phyloP scores from a whole-genome alignment of 495 filamentous ascomycete genomes.

The Penicillium paradoxum region DNA sequence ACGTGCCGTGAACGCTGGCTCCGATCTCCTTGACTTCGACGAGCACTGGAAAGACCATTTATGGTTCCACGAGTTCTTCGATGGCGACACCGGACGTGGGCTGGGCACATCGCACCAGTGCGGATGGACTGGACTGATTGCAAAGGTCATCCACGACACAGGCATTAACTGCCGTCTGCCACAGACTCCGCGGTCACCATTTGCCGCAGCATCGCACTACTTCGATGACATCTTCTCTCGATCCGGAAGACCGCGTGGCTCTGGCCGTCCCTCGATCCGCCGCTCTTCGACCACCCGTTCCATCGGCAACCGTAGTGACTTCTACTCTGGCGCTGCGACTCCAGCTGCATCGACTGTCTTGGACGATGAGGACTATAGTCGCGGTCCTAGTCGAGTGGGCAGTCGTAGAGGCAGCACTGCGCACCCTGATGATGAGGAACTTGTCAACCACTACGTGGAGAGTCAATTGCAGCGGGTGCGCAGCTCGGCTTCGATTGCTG shows the following conservation, averaged over 20 bases:
- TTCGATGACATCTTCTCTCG: slow-evolving; percentile 85
- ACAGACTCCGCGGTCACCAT: slow-evolving; percentile 84
- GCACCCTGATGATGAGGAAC: slow-evolving; percentile 49
- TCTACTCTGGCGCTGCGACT: slow-evolving; percentile 40
- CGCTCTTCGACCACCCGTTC: slow-evolving; percentile 80
- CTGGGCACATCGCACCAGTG: slow-evolving; percentile 92
- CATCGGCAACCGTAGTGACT: slow-evolving; percentile 85
- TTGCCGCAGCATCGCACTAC: slow-evolving; percentile 78
- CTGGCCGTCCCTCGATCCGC: slow-evolving; percentile 52
- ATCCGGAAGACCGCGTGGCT: slow-evolving; percentile 32
- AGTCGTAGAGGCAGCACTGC: slow-evolving; percentile 29
- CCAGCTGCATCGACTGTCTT: slow-evolving; percentile 12
- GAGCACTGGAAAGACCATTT: slow-evolving; percentile 88
- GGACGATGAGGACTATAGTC: slow-evolving; percentile 31
- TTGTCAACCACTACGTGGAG: slow-evolving; percentile 66
- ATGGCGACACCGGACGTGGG: slow-evolving; percentile 84
- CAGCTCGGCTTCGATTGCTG: slow-evolving; percentile 46
- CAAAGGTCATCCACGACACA: slow-evolving; percentile 95
- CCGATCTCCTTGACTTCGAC: slow-evolving; percentile 81
- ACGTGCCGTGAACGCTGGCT: slow-evolving; percentile 77
- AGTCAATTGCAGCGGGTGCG: slow-evolving; percentile 62
- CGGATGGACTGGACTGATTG: slow-evolving; percentile 95
- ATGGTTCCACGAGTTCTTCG: slow-evolving; percentile 97
- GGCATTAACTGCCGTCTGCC: slow-evolving; percentile 88
- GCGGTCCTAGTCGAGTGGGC: slow-evolving; percentile 23